Evolutionary conservation across 2,329 filamentous ascomycete genomes (phyloP), one percentile per base, ranked within the genome.

Genomic region (Trichoderma harzianum): DNA sequence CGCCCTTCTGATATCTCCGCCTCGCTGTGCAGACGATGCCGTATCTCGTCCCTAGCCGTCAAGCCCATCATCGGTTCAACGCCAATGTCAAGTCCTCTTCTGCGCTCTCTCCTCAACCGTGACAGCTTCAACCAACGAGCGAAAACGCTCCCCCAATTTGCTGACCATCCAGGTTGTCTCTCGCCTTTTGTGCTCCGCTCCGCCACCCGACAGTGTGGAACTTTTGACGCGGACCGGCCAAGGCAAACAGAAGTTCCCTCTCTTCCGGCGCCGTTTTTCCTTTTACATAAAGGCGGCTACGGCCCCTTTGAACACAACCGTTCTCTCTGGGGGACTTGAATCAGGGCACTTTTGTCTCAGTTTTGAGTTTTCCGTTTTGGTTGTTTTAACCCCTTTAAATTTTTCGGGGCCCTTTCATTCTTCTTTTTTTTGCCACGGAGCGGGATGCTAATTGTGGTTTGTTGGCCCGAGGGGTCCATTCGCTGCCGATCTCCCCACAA

Each of bases 231-330:
- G 55, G 63, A 51, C 34, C 39, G 30, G 63, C 70, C 53, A 62
- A 68, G 55, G 36, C 70, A 55, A 58, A 72, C 70, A 72, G 63
- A 72, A 72, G 70, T 72, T 72, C 70, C 70, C 55, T n/a, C 55
- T n/a, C 39, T 32, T 43, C 51, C 67, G 28, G 66, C 30, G 34
- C 65, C 65, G 65, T 60, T 60, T 57, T 28, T 8, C 26, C 39
- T 47, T 36, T 69, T 47, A 43, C 36, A 51, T 43, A 18, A 21
- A 51, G 32, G 57, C 67, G 18, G 57, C 51, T 24, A 39, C 12
- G 16, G 24, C 16, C 53, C 65, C 34, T 43, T 65, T n/a, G 10
- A 7, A 58, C 26, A 32, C 55, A 12, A 18, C 39, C n/a, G 10
- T 43, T 43, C 2, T 43, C 39, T 43, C 16, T 18, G 36, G 36